Base-by-base conservation (phyloP, 768 basidiomycete genomes). In the Suillus sp. region DNA sequence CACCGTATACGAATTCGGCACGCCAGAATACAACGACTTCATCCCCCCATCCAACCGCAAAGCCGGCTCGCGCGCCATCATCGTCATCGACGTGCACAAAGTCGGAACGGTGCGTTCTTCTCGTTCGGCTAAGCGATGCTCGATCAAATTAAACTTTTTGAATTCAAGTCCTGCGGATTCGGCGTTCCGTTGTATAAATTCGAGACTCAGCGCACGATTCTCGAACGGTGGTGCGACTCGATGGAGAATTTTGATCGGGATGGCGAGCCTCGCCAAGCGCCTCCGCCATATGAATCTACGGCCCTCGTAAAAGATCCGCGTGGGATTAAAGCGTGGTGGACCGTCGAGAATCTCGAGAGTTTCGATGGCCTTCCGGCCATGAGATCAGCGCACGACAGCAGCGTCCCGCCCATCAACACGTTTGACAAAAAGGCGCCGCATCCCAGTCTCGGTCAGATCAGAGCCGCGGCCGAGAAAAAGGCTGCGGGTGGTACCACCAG, bases 161-260 rank as follows among this genome's bases (percentile, higher is more conserved):
- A 22, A 11, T 30, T 4, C 30, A 65, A 90, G 89, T 88, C 88
- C 2, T 91, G 88, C 66, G 88, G 89, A 25, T 90, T 81, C 66
- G 81, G 82, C 0, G 82, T 89, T 30, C 89, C 90, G 2, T 81
- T 81, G 67, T 89, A 84, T 70, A 76, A 79, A 48, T 90, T 84
- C 74, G 73, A 83, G 45, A 75, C 78, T 4, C 84, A 88, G 61
- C 86, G 89, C 30, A 81, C 79, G 2, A 78, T 78, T 10, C 82
- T 87, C 18, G 76, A 82, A 47, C 77, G 81, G 34, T 83, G 73
- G 72, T 79, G 79, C 35, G 76, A 73, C 10, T 74, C 72, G 63
- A 78, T 80, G 59, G 87, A 89, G 70, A 59, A 59, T 0, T 65
- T 69, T 2, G 85, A 87, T 65, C 73, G 74, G 38, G 10, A 40